Conservation (phyloP, 139 green algal genomes). For the Spirogloea muscicola region DNA sequence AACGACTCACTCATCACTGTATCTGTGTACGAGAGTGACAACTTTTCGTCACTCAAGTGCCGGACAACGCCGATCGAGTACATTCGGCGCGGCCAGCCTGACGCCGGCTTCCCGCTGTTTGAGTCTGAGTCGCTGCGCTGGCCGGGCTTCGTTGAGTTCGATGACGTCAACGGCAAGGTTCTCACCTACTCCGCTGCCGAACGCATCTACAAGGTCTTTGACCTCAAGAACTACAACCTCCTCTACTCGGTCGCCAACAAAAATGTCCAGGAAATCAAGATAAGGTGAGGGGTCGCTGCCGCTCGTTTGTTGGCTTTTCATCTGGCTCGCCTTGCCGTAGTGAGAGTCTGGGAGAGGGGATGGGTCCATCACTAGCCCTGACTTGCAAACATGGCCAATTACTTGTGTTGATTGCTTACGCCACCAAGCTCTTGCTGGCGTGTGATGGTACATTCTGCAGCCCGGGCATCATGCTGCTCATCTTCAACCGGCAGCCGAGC, state of each 20-base stretch:
- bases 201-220: constrained; percentile 55
- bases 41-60: constrained; percentile 52
- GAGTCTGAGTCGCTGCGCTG: constrained; percentile 50
- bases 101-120: constrained; percentile 54
- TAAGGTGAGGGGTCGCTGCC: constrained; percentile 45
- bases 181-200: constrained; percentile 55
- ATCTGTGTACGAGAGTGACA: constrained; percentile 44
- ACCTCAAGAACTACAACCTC: constrained; percentile 54
- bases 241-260: constrained; percentile 44
- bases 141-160: constrained; percentile 65
- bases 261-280: constrained; percentile 56
- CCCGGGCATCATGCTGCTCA: constrained; percentile 58
- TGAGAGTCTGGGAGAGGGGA: not conserved
- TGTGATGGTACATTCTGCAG: constrained; percentile 16
- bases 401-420: too few relatives aligned
- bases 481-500: constrained; percentile 40
- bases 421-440: too few relatives aligned
- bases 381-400: too few relatives aligned
- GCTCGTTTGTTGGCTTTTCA: not conserved
- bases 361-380: too few relatives aligned
- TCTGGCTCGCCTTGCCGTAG: not conserved
- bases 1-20: constrained; percentile 52
- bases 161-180: constrained; percentile 58
- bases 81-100: constrained; percentile 51
- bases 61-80: constrained; percentile 43